Evolutionary conservation across 805 yeast species (phyloP), one percentile per base, ranked within the genome.

Genomic region (Maudiozyma turicensis): DNA sequence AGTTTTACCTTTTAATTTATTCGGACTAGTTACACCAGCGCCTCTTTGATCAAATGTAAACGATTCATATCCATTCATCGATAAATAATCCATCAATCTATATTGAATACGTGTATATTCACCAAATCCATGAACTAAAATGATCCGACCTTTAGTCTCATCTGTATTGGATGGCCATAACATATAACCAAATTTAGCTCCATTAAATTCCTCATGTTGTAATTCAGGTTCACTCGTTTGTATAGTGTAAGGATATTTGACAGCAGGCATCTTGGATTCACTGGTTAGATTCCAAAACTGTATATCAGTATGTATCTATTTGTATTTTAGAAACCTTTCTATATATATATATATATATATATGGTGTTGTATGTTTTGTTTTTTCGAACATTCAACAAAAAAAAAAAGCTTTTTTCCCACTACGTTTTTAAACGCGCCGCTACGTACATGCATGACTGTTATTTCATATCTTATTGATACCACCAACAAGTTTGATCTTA

Each of bases 21-120:
- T 80, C 1, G 76, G 73, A 1, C 80, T 73, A 0, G 90, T 83
- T 47, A 69, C 73, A 2, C 90, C 90, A 8, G 87, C 78, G 0
- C 93, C 95, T 59, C 90, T 71, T 64, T 84, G 91, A 61, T 81
- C 88, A 63, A 77, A 86, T 58, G 77, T 76, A 60, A 81, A 83
- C 0, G 76, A 70, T 56, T 84, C 89, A 60, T 75, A 82, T 0
- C 91, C 90, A 10, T 54, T 50, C 26, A 59, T 58, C 2, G 76
- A 67, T 48, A 84, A 60, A 4, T 69, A 66, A 56, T 85, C 89
- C 59, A 77, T 75, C 31, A 76, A 57, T 46, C 77, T 75, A 35
- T 70, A 64, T 58, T 81, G 82, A 1, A 77, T 48, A 15, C 62
- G 58, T 9, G 78, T 70, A 49, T 72, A 73, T 56, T 85, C 95